phyloP scores from a whole-genome alignment of 2,329 filamentous ascomycete species.

The Penicillium concentricum region DNA sequence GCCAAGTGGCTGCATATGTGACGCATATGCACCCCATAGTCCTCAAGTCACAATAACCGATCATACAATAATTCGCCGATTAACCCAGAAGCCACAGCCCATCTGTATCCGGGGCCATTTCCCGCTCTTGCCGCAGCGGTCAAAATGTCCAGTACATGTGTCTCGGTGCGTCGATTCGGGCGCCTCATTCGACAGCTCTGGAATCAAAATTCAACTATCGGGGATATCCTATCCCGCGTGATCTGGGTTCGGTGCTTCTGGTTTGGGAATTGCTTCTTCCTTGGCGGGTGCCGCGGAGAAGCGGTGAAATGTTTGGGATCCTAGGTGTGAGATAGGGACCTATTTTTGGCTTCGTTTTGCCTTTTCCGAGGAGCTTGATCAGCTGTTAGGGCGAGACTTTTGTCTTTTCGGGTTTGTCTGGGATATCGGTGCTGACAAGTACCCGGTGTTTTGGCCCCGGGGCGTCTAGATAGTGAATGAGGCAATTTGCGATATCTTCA shows the following conservation, averaged over 20 bases:
- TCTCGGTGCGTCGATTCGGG: not conserved
- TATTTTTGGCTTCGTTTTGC: not conserved
- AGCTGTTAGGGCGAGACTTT: not conserved
- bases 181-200: not conserved
- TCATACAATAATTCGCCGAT: not conserved
- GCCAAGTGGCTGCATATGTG: not conserved
- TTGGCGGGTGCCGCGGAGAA: not conserved
- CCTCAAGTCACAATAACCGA: not conserved
- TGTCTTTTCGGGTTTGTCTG: not conserved
- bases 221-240: not conserved
- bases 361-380: not conserved
- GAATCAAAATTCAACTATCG: not conserved
- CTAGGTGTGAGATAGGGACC: not conserved
- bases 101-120: not conserved
- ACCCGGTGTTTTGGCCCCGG: not conserved
- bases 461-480: too few relatives aligned
- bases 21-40: not conserved
- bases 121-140: conserved; percentile 1
- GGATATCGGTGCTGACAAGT: not conserved
- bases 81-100: not conserved
- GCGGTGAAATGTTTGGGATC: not conserved
- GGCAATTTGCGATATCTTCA: not conserved
- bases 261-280: not conserved
- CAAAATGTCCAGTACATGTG: conserved; percentile 4
- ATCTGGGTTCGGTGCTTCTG: not conserved